Evolutionary conservation across 1,284 basidiomycete genomes (phyloP).

Genomic region (Cutaneotrichosporon mucoides): DNA sequence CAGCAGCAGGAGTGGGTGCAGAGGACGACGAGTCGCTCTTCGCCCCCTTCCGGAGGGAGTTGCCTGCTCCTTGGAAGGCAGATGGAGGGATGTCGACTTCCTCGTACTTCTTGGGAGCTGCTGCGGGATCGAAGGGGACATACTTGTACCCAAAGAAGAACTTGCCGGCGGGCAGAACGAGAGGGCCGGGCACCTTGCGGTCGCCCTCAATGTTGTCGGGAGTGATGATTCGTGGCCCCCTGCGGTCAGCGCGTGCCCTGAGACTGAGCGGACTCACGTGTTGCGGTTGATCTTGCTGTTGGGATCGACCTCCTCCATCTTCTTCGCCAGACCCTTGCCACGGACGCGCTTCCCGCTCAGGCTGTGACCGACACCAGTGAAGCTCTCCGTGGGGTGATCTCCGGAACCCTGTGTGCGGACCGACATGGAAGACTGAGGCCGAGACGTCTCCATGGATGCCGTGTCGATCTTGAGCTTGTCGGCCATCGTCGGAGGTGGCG

Average conservation of each 20-base stretch:
- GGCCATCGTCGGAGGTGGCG: conserved; percentile 87
- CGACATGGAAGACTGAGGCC: conserved; percentile 60
- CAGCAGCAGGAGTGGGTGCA: not conserved
- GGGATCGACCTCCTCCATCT: conserved; percentile 71
- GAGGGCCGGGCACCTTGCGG: conserved; percentile 77
- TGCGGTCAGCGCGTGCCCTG: conserved; percentile 41
- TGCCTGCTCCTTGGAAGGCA: conserved; percentile 42
- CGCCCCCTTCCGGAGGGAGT: conserved; percentile 29
- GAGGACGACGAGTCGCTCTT: conserved; percentile 4
- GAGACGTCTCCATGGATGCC: conserved; percentile 64
- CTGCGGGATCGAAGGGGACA: conserved; percentile 59
- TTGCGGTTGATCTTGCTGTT: conserved; percentile 83
- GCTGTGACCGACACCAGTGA: conserved; percentile 88
- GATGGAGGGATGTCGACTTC: conserved; percentile 14
- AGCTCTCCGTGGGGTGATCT: conserved; percentile 69
- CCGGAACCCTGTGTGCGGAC: conserved; percentile 42
- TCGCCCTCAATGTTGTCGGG: conserved; percentile 71
- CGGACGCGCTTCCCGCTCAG: conserved; percentile 82
- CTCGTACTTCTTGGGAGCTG: conserved; percentile 38
- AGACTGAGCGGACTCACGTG: conserved; percentile 59
- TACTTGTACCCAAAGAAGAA: conserved; percentile 90
- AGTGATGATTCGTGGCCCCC: conserved; percentile 79
- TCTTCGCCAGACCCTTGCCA: conserved; percentile 82
- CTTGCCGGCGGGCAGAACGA: conserved; percentile 87
- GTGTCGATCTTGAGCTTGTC: conserved; percentile 94